Base-by-base conservation (phyloP, 352 stramenopile species). In the Phytophthora megakarya region DNA sequence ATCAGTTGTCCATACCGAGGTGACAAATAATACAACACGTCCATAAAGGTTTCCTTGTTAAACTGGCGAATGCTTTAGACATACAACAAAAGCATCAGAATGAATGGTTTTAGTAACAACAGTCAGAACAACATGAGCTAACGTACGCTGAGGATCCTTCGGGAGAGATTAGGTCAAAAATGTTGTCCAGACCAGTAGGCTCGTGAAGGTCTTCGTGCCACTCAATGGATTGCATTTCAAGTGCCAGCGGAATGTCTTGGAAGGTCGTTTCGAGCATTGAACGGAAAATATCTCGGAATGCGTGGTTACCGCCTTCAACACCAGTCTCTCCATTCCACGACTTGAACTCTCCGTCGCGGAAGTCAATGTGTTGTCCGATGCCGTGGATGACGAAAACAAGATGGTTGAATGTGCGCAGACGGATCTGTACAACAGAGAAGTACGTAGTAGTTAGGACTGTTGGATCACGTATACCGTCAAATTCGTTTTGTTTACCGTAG, bases 41-140 rank as follows among this genome's bases (percentile, higher is more conserved):
- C 93, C 86, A 98, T 96, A 28, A 98, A 75, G 0, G 93, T 97
- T 68, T 97, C 92, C 63, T 98, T 98, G 62, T 90, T 96, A 64
- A 98, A 98, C 26, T 96, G 80, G 37, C 93, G 80, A 65, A 98
- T 92, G 33, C 87, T n/a, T n/a, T 93, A 61, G 47, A 13, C n/a
- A 50, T 25, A n/a, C n/a, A 22, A 13, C 15, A 47, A 65, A 30
- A 26, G 26, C 35, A 54, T 30, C 30, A 48, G 7, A 39, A 15
- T 25, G 25, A 1, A 26, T 32, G n/a, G n/a, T n/a, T 5, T 42
- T 12, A n/a, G 19, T n/a, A 30, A 28, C 9, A 53, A 25, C 8
- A 35, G 8, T 35, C 30, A 35, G 8, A 35, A 35, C 8, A 35
- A 5, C 30, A 13, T 11, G 30, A 35, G 13, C 13, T 15, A 35